Percentiles rank a stretch among this genome's conserved stretches.
phyloP scores from a whole-genome alignment of 1,284 basidiomycete species.

The Cryptococcus amylolentus region DNA sequence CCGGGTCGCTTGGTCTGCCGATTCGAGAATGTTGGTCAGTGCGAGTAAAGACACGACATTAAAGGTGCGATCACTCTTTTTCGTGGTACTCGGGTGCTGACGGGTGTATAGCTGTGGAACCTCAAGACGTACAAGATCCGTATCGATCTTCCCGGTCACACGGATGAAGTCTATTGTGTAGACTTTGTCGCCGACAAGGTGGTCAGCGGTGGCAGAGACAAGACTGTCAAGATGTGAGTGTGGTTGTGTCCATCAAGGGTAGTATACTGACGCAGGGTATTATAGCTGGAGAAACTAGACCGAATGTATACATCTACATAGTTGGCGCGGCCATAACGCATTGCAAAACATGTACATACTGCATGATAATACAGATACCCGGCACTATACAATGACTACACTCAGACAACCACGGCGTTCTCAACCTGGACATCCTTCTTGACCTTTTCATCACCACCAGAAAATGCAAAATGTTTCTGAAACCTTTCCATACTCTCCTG shows the following conservation, averaged over 20 bases:
- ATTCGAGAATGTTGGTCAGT: constrained; percentile 84
- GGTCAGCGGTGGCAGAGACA: constrained; percentile 80
- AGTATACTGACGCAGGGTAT: not conserved
- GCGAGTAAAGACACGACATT: constrained; percentile 94
- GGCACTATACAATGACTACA: too few species aligned
- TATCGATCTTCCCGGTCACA: constrained; percentile 89
- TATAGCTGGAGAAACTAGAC: constrained; percentile 11
- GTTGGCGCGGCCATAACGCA: too few species aligned
- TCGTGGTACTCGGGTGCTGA: not conserved
- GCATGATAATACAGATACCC: too few species aligned
- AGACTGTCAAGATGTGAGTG: constrained; percentile 59
- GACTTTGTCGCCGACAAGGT: constrained; percentile 98
- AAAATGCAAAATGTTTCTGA: not conserved
- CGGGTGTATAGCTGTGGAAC: constrained; percentile 72
- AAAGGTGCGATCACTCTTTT: constrained; percentile 60
- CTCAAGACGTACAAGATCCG: constrained; percentile 91
- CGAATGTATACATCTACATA: too few species aligned
- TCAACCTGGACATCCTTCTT: too few species aligned
- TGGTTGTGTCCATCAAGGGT: not conserved
- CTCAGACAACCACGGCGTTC: too few species aligned
- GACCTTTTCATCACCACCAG: not conserved
- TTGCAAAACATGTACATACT: too few species aligned
- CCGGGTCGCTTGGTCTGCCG: constrained; percentile 89
- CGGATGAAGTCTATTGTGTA: constrained; percentile 97
- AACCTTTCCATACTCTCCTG: constrained; percentile 23